phyloP scores from a whole-genome alignment of 1,284 basidiomycete genomes.

The Sutorius eximius region DNA sequence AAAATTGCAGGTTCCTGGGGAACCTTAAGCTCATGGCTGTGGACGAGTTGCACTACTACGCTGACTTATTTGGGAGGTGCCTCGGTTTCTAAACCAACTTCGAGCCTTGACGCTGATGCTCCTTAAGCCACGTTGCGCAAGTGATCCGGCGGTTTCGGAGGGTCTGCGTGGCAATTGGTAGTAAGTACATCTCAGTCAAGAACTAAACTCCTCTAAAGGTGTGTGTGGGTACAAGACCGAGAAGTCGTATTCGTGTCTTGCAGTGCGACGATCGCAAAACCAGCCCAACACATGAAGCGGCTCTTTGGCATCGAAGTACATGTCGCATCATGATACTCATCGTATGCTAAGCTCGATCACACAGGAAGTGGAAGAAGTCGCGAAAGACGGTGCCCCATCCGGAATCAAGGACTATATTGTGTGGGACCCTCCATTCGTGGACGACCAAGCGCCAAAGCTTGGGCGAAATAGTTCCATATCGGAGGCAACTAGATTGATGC shows the following conservation, averaged over 20 bases:
- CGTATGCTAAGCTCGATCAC: not conserved
- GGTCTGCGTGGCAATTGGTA: constrained; percentile 83
- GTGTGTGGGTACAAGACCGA: constrained; percentile 45
- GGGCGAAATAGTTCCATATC: constrained; percentile 64
- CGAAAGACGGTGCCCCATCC: constrained; percentile 82
- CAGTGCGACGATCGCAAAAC: constrained; percentile 85
- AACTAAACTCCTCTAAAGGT: not conserved
- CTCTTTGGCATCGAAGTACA: constrained; percentile 68
- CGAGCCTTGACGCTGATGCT: constrained; percentile 2
- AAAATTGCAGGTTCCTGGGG: constrained; percentile 57
- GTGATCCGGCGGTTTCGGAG: constrained; percentile 76
- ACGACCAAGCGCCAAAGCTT: constrained; percentile 55
- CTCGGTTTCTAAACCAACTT: not conserved
- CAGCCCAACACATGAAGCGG: constrained; percentile 71
- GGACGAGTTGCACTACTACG: constrained; percentile 85
- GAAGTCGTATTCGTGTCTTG: constrained; percentile 78
- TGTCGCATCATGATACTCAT: not conserved
- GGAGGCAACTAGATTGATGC: constrained; percentile 77
- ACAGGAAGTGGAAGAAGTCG: constrained; percentile 66
- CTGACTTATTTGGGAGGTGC: constrained; percentile 70
- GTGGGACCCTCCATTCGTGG: constrained; percentile 74
- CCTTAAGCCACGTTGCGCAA: constrained; percentile 72
- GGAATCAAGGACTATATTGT: constrained; percentile 78
- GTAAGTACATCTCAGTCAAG: constrained; percentile 44
- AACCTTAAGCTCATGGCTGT: constrained; percentile 80